Evolutionary conservation across 768 basidiomycete genomes (phyloP).

Genomic region (Boletus sp.): DNA sequence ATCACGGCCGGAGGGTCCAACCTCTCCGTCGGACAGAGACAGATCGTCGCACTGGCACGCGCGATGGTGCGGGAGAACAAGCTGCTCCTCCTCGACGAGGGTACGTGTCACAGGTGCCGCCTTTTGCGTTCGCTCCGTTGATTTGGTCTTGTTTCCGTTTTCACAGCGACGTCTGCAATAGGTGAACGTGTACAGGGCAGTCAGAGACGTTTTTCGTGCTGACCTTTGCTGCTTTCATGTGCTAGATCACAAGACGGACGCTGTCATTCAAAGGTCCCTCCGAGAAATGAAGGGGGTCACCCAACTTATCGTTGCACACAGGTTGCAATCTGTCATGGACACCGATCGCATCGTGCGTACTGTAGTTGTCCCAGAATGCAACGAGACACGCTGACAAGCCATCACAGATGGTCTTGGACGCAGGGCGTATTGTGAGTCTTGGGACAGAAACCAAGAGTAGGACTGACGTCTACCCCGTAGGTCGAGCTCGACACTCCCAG

Average conservation of each 20-base stretch:
- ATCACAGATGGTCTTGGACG: conserved; percentile 9
- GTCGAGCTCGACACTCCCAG: conserved; percentile 4
- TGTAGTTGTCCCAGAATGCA: not conserved
- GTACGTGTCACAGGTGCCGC: not conserved
- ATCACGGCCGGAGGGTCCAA: conserved; percentile 39
- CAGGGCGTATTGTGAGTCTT: conserved; percentile 6
- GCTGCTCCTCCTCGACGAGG: conserved; percentile 46
- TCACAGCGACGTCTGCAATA: conserved; percentile 10
- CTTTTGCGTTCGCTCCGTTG: not conserved
- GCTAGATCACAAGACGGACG: conserved; percentile 8
- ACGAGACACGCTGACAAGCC: not conserved
- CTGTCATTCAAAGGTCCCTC: conserved; percentile 5
- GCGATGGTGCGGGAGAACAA: conserved; percentile 44
- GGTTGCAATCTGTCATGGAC: conserved; percentile 10
- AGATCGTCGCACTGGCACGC: conserved; percentile 44
- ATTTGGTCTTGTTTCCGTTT: not conserved
- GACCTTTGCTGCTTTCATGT: not conserved
- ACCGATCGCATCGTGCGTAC: conserved; percentile 6
- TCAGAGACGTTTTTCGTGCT: not conserved
- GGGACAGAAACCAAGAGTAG: not conserved
- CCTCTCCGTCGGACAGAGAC: conserved; percentile 46
- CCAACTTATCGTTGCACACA: conserved; percentile 11
- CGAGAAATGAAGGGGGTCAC: conserved; percentile 6
- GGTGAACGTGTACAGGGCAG: not conserved
- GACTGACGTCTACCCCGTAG: not conserved